These are phyloP conservation scores for Fusarium sambucinum DNA, from an alignment of 2,329 filamentous ascomycete genomes.

Conservation along the genomic window DNA sequence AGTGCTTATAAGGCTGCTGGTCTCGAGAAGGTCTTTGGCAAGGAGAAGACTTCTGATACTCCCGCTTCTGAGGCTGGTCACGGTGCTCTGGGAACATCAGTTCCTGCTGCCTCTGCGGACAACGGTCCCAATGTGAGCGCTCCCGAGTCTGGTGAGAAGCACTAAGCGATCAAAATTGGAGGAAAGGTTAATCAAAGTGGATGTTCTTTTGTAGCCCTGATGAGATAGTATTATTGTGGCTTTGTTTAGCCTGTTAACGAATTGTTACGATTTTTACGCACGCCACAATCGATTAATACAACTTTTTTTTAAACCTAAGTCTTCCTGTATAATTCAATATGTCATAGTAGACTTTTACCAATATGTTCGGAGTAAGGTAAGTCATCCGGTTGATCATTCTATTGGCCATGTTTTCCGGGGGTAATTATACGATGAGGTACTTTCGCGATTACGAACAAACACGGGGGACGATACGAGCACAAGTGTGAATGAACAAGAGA, in stretches of 20 bases:
- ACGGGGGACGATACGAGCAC: fast-evolving
- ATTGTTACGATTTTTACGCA: constrained; percentile 43
- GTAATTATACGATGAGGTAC: background rate
- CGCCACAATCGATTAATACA: constrained; percentile 35
- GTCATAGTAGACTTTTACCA: fast-evolving
- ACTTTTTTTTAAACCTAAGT: background rate
- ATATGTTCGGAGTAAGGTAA: too few relatives aligned
- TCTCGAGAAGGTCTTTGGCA: constrained; percentile 69
- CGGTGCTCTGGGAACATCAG: constrained; percentile 35
- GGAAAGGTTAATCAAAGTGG: constrained; percentile 12
- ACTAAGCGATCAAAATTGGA: constrained; percentile 16
- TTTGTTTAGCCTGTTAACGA: constrained; percentile 36
- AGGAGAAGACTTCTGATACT: constrained; percentile 56
- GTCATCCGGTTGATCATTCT: too few relatives aligned
- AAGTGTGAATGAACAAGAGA: background rate
- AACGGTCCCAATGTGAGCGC: constrained; percentile 42
- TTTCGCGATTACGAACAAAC: background rate
- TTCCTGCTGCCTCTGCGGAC: constrained; percentile 37
- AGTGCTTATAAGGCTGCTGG: constrained; percentile 71
- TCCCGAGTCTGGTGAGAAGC: constrained; percentile 44
- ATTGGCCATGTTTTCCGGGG: too few relatives aligned
- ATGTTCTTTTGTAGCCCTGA: constrained; percentile 10
- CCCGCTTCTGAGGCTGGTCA: constrained; percentile 35
- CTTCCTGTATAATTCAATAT: background rate
- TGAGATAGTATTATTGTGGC: constrained; percentile 14